Evolutionary conservation across 139 green algal genomes (phyloP).

Genomic region (Coelastrella sp.): DNA sequence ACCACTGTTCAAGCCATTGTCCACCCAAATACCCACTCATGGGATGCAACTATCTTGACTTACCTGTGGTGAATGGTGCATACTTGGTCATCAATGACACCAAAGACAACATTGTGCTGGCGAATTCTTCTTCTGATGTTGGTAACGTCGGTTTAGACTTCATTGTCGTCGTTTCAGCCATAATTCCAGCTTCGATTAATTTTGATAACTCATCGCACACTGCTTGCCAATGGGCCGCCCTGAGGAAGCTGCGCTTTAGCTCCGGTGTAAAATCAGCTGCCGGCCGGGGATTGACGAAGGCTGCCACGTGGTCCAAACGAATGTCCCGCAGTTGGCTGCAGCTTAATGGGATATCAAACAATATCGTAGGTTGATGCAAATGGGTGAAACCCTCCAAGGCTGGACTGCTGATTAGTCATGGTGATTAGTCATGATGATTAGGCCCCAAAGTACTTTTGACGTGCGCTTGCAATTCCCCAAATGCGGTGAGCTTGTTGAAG

Average conservation of each 20-base stretch:
- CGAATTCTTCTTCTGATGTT: background rate
- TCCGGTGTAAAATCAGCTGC: background rate
- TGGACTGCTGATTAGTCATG: background rate
- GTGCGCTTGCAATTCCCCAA: background rate
- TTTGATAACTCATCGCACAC: too few relatives aligned
- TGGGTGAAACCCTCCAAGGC: background rate
- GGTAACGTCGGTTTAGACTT: background rate
- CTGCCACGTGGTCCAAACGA: background rate
- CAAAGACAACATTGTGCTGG: background rate
- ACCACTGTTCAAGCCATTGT: background rate
- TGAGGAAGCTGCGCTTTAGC: background rate
- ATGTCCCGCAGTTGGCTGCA: background rate
- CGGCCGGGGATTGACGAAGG: background rate
- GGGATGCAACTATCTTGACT: background rate
- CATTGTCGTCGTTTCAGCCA: background rate
- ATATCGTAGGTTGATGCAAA: background rate
- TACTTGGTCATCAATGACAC: background rate
- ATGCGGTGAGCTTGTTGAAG: background rate
- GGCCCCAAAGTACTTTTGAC: background rate
- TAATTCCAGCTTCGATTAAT: background rate
- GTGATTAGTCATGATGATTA: too few relatives aligned
- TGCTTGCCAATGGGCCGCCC: background rate
- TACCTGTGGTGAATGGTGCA: background rate
- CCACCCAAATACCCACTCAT: background rate
- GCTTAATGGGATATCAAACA: background rate